Base-by-base conservation (phyloP, 1,139 yeast genomes). In the Nakaseomyces uthaithaninus region DNA sequence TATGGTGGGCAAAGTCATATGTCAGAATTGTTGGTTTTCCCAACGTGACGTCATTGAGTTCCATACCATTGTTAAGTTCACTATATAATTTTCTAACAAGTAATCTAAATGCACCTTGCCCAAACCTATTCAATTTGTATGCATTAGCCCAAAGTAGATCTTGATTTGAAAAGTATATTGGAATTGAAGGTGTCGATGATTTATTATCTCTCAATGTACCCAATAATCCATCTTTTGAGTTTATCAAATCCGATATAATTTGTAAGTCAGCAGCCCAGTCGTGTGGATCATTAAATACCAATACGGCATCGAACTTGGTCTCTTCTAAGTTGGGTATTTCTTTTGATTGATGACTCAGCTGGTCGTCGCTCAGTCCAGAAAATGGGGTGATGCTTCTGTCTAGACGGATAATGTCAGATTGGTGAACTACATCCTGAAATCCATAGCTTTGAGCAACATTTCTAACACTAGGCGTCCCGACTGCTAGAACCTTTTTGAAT, bases 101-200 rank as follows among this genome's bases (percentile, higher is more conserved):
- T 42, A 76, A 71, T 43, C 93, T 69, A 53, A 85, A 80, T 2
- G 93, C 94, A 19, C 97, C 97, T 64, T 87, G 95, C 3, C 97
- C 97, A 55, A 85, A 84, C 44, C 98, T 69, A 12, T 95, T 87
- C 44, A 80, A 63, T 9, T 63, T 62, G 60, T 81, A 89, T 56
- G 82, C 89, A 56, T 85, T 86, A 8, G 95, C 87, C 95, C 96
- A 91, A 37, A 84, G 59, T 56, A 87, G 75, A 61, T 91, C 98
- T 54, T 83, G 78, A 60, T 87, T 86, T 42, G 94, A 82, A 63
- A 87, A 89, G 47, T 78, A 75, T 23, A 89, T 80, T 1, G 95
- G 95, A 0, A 86, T 66, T 0, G 80, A 59, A 2, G 95, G 95
- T 15, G 60, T 61, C 39, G 53, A 41, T 18, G 54, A 38, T 28